phyloP scores from a whole-genome alignment of 106 monocot genomes.

The Dioscorea alata region DNA sequence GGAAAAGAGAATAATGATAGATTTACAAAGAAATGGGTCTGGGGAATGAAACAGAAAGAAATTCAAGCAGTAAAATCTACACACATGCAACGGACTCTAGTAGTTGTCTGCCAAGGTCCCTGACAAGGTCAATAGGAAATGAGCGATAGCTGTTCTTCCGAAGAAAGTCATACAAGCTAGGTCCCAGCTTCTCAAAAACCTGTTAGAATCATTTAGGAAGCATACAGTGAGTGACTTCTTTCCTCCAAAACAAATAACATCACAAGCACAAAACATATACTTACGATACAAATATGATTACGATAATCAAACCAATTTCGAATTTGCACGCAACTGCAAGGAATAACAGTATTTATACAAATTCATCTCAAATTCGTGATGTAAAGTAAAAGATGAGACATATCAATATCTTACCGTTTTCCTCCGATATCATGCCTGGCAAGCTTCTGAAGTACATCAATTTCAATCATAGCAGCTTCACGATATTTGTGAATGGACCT shows the following conservation, averaged over 20 bases:
- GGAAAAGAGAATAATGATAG: too few relatives aligned
- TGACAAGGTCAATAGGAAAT: constrained; percentile 92
- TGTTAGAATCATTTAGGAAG: constrained; percentile 38
- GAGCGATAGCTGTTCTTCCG: constrained; percentile 88
- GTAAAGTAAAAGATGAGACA: neutral
- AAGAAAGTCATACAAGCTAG: constrained; percentile 96
- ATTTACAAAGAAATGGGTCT: too few relatives aligned
- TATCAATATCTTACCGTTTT: constrained; percentile 46
- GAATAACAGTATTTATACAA: constrained; percentile 33
- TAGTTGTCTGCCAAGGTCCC: constrained; percentile 95
- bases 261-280: constrained; percentile 42
- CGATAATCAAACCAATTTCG: constrained; percentile 99
- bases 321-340: constrained; percentile 98
- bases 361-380: constrained; percentile 25
- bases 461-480: constrained; percentile 95
- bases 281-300: constrained; percentile 99
- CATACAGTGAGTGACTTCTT: constrained; percentile 10
- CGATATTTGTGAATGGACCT: constrained; percentile 86
- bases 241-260: constrained; percentile 26
- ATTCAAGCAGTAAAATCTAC: constrained; percentile 21
- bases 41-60: neutral
- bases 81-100: constrained; percentile 97
- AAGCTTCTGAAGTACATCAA: constrained; percentile 87
- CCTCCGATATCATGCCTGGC: constrained; percentile 67
- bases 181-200: constrained; percentile 99